phyloP scores from a whole-genome alignment of 2,329 filamentous ascomycete genomes.

The Apiospora rasikravindrae region DNA sequence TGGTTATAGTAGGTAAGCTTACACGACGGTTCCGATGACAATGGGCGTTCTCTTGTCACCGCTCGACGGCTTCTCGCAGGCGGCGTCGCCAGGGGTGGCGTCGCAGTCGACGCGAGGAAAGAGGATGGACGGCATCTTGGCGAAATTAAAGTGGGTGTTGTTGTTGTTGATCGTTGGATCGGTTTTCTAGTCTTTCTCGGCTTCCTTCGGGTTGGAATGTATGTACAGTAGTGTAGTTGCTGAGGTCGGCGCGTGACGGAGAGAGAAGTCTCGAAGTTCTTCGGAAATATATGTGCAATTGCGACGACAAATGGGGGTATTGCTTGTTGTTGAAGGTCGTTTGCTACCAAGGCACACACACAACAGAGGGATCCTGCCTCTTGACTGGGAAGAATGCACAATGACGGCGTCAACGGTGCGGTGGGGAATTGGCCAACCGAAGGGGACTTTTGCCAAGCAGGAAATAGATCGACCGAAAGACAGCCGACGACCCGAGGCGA shows the following conservation, averaged over 20 bases:
- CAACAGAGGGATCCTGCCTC: slow-evolving; percentile 12
- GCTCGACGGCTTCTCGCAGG: slow-evolving; percentile 35
- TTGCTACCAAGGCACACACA: not conserved
- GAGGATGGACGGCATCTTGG: slow-evolving; percentile 20
- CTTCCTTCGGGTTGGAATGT: not conserved
- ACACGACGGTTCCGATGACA: slow-evolving; percentile 32
- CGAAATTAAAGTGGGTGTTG: not conserved
- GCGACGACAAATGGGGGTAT: not conserved
- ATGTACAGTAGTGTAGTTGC: not conserved
- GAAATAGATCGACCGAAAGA: slow-evolving; percentile 1
- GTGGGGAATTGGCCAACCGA: slow-evolving; percentile 14
- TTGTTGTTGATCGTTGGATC: not conserved
- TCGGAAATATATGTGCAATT: not conserved
- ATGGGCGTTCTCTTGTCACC: slow-evolving; percentile 29
- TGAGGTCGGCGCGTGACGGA: not conserved
- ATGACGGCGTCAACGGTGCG: not conserved
- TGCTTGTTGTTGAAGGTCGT: not conserved
- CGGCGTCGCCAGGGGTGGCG: slow-evolving; percentile 28
- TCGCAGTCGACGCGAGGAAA: slow-evolving; percentile 27
- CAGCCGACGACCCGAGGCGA: not conserved
- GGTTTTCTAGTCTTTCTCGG: not conserved
- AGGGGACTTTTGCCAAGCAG: not conserved
- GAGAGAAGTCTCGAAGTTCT: not conserved
- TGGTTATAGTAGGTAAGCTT: slow-evolving; percentile 22
- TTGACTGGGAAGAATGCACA: not conserved